These are phyloP conservation scores for Trypanosoma boissoni DNA, from an alignment of 208 protist genomes.

Conservation along the genomic window DNA sequence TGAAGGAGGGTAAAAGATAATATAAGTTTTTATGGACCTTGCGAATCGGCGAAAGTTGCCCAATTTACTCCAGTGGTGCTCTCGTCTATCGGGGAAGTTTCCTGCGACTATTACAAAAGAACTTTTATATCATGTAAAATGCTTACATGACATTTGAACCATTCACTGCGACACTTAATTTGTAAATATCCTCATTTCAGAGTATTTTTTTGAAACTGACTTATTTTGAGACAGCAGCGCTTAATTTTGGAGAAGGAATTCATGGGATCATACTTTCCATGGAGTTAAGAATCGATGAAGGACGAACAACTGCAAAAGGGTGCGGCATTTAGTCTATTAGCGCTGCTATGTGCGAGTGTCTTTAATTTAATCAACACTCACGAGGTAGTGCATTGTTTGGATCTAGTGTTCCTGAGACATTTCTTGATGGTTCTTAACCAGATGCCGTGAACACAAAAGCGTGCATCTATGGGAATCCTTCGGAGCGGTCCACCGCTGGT, in stretches of 20 bases:
- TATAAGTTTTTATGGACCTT: constrained; percentile 82
- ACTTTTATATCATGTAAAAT: constrained; percentile 65
- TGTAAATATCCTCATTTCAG: constrained; percentile 66
- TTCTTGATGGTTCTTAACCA: constrained; percentile 37
- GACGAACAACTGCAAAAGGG: constrained; percentile 46
- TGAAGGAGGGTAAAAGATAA: constrained; percentile 44
- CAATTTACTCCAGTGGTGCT: constrained; percentile 39
- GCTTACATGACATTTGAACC: constrained; percentile 55
- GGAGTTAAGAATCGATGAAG: constrained; percentile 35
- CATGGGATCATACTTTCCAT: constrained; percentile 64
- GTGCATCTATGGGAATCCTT: constrained; percentile 51
- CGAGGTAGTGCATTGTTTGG: constrained; percentile 37
- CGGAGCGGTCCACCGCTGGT: constrained; percentile 48
- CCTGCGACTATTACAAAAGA: constrained; percentile 59
- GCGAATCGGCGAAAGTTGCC: constrained; percentile 61
- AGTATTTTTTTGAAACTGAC: constrained; percentile 71
- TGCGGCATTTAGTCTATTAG: constrained; percentile 75
- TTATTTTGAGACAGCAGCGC: constrained; percentile 74
- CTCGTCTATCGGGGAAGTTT: constrained; percentile 46
- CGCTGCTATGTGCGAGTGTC: constrained; percentile 50
- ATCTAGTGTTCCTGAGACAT: constrained; percentile 44
- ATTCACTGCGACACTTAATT: constrained; percentile 48
- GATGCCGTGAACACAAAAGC: constrained; percentile 49
- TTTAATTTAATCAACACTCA: constrained; percentile 35
- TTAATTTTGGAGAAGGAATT: constrained; percentile 40